A percentile compares a stretch with the other conserved stretches of the same genome.
These are phyloP conservation scores for Phytophthora megakarya DNA, from an alignment of 352 stramenopile species.

Conservation along the genomic window DNA sequence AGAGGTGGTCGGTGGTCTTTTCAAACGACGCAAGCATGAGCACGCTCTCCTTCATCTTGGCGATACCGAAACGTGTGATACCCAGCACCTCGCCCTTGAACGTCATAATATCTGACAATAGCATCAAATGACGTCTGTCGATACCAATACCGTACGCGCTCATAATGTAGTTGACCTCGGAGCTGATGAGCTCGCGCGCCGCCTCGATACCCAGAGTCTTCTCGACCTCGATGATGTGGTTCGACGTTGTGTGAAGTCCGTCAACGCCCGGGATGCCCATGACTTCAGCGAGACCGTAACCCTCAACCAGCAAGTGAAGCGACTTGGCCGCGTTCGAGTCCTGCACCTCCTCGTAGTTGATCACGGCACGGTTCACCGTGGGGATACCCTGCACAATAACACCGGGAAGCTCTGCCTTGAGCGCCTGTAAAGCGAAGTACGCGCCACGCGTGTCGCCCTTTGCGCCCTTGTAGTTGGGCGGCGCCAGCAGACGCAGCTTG, in stretches of 20 bases:
- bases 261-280: conserved; percentile 98
- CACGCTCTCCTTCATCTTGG: conserved; percentile 99
- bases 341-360: conserved; percentile 96
- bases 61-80: conserved; percentile 98
- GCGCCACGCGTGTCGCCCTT: conserved; percentile 76
- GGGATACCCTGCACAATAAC: conserved; percentile 99
- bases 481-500: conserved; percentile 83
- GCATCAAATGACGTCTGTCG: conserved; percentile 98
- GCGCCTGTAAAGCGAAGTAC: conserved; percentile 95
- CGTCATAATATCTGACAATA: conserved; percentile 99
- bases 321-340: conserved; percentile 58
- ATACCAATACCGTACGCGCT: conserved; percentile 98
- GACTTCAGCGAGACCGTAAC: conserved; percentile 97
- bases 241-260: conserved; percentile 95
- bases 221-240: conserved; percentile 98
- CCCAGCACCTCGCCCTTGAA: conserved; percentile 94
- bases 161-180: conserved; percentile 99
- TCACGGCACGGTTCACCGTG: conserved; percentile 97
- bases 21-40: conserved; percentile 99
- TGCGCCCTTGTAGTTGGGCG: conserved; percentile 87
- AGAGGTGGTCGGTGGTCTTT: conserved; percentile 99
- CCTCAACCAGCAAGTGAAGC: conserved; percentile 99
- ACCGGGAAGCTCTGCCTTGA: conserved; percentile 95
- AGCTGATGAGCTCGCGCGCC: conserved; percentile 95
- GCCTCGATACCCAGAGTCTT: conserved; percentile 98